Conservation (phyloP, 768 basidiomycete genomes). For the Leucosporidium creatinivorum region DNA sequence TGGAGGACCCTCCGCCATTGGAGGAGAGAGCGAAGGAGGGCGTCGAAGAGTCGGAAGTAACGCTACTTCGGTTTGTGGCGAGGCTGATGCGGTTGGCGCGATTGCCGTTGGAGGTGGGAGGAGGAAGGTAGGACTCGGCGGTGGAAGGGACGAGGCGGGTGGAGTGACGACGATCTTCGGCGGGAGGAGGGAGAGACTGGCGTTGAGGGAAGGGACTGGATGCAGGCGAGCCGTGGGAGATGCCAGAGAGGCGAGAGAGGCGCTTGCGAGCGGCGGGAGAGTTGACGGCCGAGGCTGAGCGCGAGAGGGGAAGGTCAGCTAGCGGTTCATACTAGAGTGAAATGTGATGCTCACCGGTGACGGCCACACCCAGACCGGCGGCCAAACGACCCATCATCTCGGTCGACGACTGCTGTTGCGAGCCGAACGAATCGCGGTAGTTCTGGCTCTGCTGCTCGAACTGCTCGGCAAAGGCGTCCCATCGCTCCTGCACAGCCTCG, state of each 20-base stretch:
- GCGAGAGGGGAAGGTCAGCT: neutral
- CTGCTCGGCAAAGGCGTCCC: slow-evolving; percentile 18
- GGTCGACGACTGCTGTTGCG: slow-evolving; percentile 17
- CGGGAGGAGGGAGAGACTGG: neutral
- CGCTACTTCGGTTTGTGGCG: neutral
- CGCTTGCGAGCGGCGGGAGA: neutral
- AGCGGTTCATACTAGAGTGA: too few species aligned
- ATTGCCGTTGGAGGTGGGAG: too few species aligned
- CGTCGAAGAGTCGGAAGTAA: neutral
- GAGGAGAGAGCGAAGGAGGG: neutral
- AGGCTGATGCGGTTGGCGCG: too few species aligned
- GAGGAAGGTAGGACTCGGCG: neutral
- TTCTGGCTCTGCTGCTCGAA: slow-evolving; percentile 11
- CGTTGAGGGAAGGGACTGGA: neutral
- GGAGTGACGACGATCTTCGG: neutral
- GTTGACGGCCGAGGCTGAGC: neutral
- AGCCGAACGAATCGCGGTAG: slow-evolving; percentile 2
- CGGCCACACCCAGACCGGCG: slow-evolving; percentile 13
- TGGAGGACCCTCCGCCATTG: neutral
- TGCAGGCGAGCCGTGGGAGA: too few species aligned
- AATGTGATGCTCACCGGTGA: slow-evolving; percentile 10
- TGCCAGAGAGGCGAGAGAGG: neutral
- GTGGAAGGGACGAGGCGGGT: neutral
- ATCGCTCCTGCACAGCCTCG: slow-evolving; percentile 19
- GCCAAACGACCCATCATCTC: slow-evolving; percentile 31